phyloP scores from a whole-genome alignment of 768 basidiomycete genomes.

The Terana coerulea region DNA sequence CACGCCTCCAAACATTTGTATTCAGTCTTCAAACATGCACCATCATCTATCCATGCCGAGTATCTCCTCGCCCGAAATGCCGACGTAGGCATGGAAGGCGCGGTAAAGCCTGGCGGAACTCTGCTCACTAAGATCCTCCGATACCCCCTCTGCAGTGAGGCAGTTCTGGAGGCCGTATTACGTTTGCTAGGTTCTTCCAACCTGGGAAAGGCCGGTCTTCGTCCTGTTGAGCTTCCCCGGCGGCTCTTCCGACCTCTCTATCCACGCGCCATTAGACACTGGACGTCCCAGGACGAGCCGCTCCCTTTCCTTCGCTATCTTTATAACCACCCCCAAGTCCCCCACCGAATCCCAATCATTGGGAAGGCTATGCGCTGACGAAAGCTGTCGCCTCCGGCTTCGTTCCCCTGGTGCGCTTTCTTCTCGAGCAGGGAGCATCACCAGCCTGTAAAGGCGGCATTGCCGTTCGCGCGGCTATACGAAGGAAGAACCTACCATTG shows the following conservation, averaged over 20 bases:
- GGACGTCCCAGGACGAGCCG: conserved; percentile 51
- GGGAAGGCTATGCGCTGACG: conserved; percentile 79
- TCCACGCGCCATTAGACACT: conserved; percentile 24
- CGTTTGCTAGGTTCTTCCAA: conserved; percentile 14
- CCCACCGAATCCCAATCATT: conserved; percentile 53
- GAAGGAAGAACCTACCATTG: conserved; percentile 58
- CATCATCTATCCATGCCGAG: conserved; percentile 56
- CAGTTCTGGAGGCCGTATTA: conserved; percentile 46
- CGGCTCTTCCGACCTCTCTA: conserved; percentile 59
- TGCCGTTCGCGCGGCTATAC: conserved; percentile 75
- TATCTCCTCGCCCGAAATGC: conserved; percentile 49
- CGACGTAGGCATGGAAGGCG: conserved; percentile 11
- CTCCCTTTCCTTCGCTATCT: conserved; percentile 63
- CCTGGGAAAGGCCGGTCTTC: not conserved
- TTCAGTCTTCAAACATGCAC: conserved; percentile 49
- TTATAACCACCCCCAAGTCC: conserved; percentile 38
- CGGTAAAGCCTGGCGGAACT: not conserved
- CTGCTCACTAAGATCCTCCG: conserved; percentile 49
- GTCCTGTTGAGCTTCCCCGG: conserved; percentile 52
- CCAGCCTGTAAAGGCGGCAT: conserved; percentile 58
- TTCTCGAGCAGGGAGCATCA: conserved; percentile 71
- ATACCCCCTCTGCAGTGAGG: conserved; percentile 42
- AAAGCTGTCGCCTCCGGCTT: conserved; percentile 70
- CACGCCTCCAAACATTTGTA: conserved; percentile 50
- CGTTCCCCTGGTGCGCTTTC: conserved; percentile 59